Evolutionary conservation across 2,329 filamentous ascomycete species (phyloP), one percentile per base, ranked within the genome.

Genomic region (Aspergillus sp.): DNA sequence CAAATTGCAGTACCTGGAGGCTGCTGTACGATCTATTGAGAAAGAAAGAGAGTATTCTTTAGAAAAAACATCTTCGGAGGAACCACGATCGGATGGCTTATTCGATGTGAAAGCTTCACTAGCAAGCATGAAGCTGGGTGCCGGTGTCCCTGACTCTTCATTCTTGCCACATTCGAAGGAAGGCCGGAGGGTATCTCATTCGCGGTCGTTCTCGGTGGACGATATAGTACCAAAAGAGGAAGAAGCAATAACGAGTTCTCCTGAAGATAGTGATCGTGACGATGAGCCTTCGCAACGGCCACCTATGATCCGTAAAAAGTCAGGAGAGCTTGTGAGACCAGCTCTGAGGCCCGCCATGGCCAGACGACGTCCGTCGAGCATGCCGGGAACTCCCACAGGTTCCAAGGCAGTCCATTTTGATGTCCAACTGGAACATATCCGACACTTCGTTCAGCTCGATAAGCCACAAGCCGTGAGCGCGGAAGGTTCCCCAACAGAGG

Each of bases 371-470:
- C 91, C 91, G 1, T 94, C 88, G 3, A 97, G 91, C 72, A 94
- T 97, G 88, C 93, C 93, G 6, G 93, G 93, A 46, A 98, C 93
- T 0, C 93, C 93, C 0, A 93, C 91, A 6, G 97, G 91, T 64
- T 86, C 85, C 56, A 98, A 98, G 68, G 89, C 87, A 8, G 93
- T 98, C n/a, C 93, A 98, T 69, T 98, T 98, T 64, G 93, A 97
- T 69, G 88, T 91, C 28, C 88, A 95, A 62, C 81, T 97, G 35
- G 93, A 97, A 70, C 91, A 97, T 58, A 91, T 97, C 35, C 82
- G 93, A 30, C 93, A 97, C 65, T 98, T 98, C 67, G 74, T 96
- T 26, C 88, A 96, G 63, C 84, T 96, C 5, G 93, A 98, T 62
- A 82, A 88, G 47, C 93, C 93, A 2, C 82, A 94, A n/a, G 93